A percentile compares a stretch with the other conserved stretches of the same genome.
Conservation (phyloP, 441 rosid species). For the Populus hybrid region DNA sequence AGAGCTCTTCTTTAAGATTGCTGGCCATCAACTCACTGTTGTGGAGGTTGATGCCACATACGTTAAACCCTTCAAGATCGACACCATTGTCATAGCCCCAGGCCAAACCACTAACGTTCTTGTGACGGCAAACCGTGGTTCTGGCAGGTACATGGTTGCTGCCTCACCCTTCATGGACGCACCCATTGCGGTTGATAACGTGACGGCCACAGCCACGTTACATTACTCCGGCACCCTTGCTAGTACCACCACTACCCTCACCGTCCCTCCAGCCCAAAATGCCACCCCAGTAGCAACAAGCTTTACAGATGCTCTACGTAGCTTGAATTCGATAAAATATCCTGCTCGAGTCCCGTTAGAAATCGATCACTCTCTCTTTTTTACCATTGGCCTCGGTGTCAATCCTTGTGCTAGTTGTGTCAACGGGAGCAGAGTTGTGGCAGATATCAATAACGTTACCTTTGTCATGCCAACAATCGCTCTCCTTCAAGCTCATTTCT, state of each 20-base stretch:
- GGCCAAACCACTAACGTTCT: constrained; percentile 90
- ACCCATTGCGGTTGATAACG: constrained; percentile 57
- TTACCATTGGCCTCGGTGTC: constrained; percentile 61
- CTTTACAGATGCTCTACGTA: constrained; percentile 52
- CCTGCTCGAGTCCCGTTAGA: constrained; percentile 69
- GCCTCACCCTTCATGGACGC: constrained; percentile 87
- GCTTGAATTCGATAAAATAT: constrained; percentile 59
- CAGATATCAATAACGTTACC: too few relatives aligned
- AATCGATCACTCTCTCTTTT: constrained; percentile 61
- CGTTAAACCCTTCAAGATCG: too few relatives aligned
- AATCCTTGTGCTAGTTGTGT: constrained; percentile 69
- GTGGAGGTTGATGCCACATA: too few relatives aligned
- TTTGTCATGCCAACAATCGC: too few relatives aligned
- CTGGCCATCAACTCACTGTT: too few relatives aligned
- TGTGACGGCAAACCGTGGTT: constrained; percentile 38
- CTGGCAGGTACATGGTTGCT: constrained; percentile 57
- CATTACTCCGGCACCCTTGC: constrained; percentile 58
- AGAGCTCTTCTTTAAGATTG: too few relatives aligned
- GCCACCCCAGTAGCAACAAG: constrained; percentile 57
- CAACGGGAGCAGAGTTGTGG: constrained; percentile 45
- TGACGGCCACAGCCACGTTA: constrained; percentile 62
- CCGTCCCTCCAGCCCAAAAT: constrained; percentile 59
- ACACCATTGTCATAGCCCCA: constrained; percentile 47
- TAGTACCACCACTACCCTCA: constrained; percentile 36
- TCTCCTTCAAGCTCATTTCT: too few relatives aligned